These are phyloP conservation scores for Recurvomyces mirabilis DNA, from an alignment of 495 filamentous ascomycete genomes.

Conservation along the genomic window DNA sequence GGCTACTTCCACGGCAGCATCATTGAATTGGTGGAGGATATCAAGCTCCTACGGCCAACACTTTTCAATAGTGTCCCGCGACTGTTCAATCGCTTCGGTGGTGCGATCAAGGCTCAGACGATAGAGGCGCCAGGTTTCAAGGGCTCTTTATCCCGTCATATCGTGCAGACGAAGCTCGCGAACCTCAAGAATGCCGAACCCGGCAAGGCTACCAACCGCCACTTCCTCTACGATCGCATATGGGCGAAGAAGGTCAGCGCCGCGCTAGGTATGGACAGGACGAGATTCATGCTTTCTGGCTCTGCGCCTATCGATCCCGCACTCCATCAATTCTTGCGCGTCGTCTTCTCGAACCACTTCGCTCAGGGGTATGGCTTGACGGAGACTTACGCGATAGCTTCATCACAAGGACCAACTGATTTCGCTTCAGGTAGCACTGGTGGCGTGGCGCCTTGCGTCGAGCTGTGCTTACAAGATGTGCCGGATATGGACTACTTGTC, in stretches of 20 bases:
- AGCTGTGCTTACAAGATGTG: constrained; percentile 73
- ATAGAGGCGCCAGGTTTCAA: constrained; percentile 69
- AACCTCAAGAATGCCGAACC: constrained; percentile 56
- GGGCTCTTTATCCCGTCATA: constrained; percentile 67
- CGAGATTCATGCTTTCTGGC: constrained; percentile 68
- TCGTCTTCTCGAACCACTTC: constrained; percentile 68
- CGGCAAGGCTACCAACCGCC: constrained; percentile 66
- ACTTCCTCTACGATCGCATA: constrained; percentile 81
- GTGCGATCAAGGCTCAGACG: constrained; percentile 65
- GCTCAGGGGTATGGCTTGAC: constrained; percentile 89
- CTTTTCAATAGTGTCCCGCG: constrained; percentile 81
- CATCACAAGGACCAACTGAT: constrained; percentile 59
- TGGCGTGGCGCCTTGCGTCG: constrained; percentile 49
- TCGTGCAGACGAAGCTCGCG: constrained; percentile 69
- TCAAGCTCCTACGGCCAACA: constrained; percentile 77
- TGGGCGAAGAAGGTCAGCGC: constrained; percentile 83
- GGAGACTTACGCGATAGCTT: constrained; percentile 75
- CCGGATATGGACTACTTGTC: constrained; percentile 92
- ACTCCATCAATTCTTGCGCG: constrained; percentile 79
- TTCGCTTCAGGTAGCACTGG: constrained; percentile 75
- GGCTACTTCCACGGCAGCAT: constrained; percentile 96
- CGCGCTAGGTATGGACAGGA: constrained; percentile 67
- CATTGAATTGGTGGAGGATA: constrained; percentile 72
- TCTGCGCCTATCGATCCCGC: constrained; percentile 83
- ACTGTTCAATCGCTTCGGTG: constrained; percentile 83